A percentile compares a stretch with the other conserved stretches of the same genome.
phyloP scores from a whole-genome alignment of 164 flowering plant genomes.

The Buxus sempervirens region DNA sequence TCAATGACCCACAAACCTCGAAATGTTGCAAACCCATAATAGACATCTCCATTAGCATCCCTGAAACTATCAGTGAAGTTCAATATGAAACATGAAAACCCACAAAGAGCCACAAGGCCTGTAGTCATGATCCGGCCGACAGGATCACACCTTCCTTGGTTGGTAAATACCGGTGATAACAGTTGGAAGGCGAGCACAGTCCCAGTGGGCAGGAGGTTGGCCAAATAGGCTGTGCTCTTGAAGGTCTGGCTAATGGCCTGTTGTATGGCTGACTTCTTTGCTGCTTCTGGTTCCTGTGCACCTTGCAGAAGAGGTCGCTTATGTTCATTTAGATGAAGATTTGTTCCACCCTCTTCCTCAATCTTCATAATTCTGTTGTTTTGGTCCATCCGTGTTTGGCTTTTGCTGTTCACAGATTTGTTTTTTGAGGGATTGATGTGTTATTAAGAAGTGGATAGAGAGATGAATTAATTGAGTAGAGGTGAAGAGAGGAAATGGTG shows the following conservation, averaged over 20 bases:
- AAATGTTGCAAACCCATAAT: conserved; percentile 29
- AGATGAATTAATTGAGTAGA: conserved; percentile 24
- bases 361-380: conserved; percentile 33
- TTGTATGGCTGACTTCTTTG: conserved; percentile 33
- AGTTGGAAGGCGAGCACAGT: conserved; percentile 66
- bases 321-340: conserved; percentile 19
- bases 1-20: conserved; percentile 32
- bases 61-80: conserved; percentile 62
- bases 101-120: conserved; percentile 46
- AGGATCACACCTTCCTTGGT: conserved; percentile 51
- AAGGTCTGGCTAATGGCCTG: conserved; percentile 60
- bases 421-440: not conserved
- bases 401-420: not conserved
- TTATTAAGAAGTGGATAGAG: not conserved
- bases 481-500: conserved; percentile 26
- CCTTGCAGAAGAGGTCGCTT: conserved; percentile 32
- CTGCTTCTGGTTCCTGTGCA: conserved; percentile 17
- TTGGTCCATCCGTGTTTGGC: not conserved
- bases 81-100: conserved; percentile 45
- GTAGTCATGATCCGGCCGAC: conserved; percentile 42
- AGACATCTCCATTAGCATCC: conserved; percentile 19
- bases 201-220: conserved; percentile 67
- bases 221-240: conserved; percentile 58
- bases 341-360: conserved; percentile 22
- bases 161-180: conserved; percentile 55